These are phyloP conservation scores for Aspergillus carlsbadensis DNA, from an alignment of 495 filamentous ascomycete genomes.

Conservation along the genomic window DNA sequence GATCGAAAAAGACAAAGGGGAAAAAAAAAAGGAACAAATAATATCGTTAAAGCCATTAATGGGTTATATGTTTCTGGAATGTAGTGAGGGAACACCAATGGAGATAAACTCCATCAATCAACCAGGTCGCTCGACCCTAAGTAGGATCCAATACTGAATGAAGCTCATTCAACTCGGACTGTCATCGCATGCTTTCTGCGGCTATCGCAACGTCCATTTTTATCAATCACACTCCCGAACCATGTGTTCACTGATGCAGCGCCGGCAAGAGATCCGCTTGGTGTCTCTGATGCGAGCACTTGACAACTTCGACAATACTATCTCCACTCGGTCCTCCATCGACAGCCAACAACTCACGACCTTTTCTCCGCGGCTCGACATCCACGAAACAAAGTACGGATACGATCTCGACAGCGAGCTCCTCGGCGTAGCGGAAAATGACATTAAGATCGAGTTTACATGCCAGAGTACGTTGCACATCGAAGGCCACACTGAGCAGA, in stretches of 20 bases:
- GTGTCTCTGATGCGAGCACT: neutral
- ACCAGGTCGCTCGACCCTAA: no score
- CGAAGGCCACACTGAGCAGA: constrained; percentile 51
- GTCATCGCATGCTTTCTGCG: no score
- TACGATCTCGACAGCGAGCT: constrained; percentile 86
- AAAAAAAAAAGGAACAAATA: no score
- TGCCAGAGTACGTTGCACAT: constrained; percentile 71
- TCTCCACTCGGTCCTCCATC: neutral
- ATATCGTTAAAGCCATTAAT: no score
- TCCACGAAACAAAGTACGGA: constrained; percentile 60
- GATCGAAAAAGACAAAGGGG: no score
- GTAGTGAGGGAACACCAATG: no score
- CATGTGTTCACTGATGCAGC: neutral
- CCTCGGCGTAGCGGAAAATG: constrained; percentile 70
- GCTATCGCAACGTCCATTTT: no score
- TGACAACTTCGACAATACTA: neutral
- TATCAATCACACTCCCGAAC: neutral
- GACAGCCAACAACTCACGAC: constrained; percentile 17
- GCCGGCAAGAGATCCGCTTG: neutral
- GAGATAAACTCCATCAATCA: no score
- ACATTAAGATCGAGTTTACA: constrained; percentile 75
- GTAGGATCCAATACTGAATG: no score
- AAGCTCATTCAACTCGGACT: no score
- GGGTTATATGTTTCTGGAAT: no score
- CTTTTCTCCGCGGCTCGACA: constrained; percentile 74